Percentiles rank a stretch among this genome's conserved stretches.
These are phyloP conservation scores for Aspergillus proliferans DNA, from an alignment of 2,329 filamentous ascomycete species.

Conservation along the genomic window DNA sequence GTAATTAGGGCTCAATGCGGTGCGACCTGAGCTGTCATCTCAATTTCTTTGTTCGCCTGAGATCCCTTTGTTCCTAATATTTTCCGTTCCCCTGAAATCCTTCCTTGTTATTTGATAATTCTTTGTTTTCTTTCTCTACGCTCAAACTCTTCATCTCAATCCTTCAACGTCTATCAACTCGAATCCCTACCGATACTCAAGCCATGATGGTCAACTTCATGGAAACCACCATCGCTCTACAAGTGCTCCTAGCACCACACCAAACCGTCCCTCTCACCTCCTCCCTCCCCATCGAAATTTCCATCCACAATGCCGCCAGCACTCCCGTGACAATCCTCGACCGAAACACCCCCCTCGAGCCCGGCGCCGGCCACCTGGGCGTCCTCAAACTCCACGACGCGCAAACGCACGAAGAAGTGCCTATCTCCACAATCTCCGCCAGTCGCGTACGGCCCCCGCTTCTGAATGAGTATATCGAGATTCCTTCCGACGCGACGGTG, in stretches of 20 bases:
- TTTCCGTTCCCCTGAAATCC: no score
- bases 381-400: constrained; percentile 24
- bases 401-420: constrained; percentile 12
- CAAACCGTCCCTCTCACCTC: constrained; percentile 8
- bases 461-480: constrained; percentile 24
- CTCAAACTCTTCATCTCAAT: no score
- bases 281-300: constrained; percentile 14
- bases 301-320: constrained; percentile 22
- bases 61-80: no score
- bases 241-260: constrained; percentile 13
- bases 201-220: no score
- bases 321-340: constrained; percentile 27
- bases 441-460: constrained; percentile 27
- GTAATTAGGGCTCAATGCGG: no score
- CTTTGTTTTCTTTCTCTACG: no score
- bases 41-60: no score
- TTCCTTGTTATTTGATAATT: no score
- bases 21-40: no score
- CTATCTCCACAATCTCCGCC: constrained; percentile 27
- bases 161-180: no score
- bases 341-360: constrained; percentile 35
- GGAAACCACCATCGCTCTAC: constrained; percentile 4
- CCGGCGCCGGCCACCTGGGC: constrained; percentile 23
- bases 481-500: constrained; percentile 18
- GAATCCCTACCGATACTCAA: no score